phyloP scores from a whole-genome alignment of 2,329 filamentous ascomycete genomes.

The Fusarium nygamai region DNA sequence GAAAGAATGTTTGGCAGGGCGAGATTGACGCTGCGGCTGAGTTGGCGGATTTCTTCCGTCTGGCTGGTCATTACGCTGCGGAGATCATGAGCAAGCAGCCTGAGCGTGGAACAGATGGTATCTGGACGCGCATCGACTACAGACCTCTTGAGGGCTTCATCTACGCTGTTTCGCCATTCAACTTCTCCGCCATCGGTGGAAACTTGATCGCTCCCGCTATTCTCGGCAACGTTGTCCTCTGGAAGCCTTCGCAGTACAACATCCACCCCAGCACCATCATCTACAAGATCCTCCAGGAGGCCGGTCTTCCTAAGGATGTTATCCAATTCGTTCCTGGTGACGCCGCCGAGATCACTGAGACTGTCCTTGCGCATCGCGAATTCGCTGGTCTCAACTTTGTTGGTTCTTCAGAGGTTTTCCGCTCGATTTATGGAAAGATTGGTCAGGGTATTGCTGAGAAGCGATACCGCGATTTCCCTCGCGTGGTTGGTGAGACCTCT shows the following conservation, averaged over 20 bases:
- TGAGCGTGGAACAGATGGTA: slow-evolving; percentile 42
- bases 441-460: slow-evolving; percentile 82
- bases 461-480: slow-evolving; percentile 84
- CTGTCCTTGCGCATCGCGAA: slow-evolving; percentile 77
- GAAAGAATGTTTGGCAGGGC: slow-evolving; percentile 98
- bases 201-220: slow-evolving; percentile 86
- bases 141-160: slow-evolving; percentile 94
- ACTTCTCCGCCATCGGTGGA: slow-evolving; percentile 93
- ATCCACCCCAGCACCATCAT: slow-evolving; percentile 89
- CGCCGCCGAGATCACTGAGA: slow-evolving; percentile 82
- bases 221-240: slow-evolving; percentile 93
- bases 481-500: slow-evolving; percentile 89
- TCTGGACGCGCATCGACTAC: slow-evolving; percentile 79
- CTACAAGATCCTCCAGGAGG: slow-evolving; percentile 90
- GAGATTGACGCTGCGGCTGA: slow-evolving; percentile 97
- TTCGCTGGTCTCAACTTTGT: slow-evolving; percentile 96
- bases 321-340: slow-evolving; percentile 94
- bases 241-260: slow-evolving; percentile 91
- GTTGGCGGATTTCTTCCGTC: slow-evolving; percentile 89
- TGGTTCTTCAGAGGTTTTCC: slow-evolving; percentile 91
- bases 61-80: slow-evolving; percentile 89
- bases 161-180: slow-evolving; percentile 93
- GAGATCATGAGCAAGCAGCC: slow-evolving; percentile 52
- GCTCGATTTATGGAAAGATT: slow-evolving; percentile 86
- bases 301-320: slow-evolving; percentile 86